Evolutionary conservation across 2,329 filamentous ascomycete genomes (phyloP), one percentile per base, ranked within the genome.

Genomic region (Zymoseptoria ardabiliae): DNA sequence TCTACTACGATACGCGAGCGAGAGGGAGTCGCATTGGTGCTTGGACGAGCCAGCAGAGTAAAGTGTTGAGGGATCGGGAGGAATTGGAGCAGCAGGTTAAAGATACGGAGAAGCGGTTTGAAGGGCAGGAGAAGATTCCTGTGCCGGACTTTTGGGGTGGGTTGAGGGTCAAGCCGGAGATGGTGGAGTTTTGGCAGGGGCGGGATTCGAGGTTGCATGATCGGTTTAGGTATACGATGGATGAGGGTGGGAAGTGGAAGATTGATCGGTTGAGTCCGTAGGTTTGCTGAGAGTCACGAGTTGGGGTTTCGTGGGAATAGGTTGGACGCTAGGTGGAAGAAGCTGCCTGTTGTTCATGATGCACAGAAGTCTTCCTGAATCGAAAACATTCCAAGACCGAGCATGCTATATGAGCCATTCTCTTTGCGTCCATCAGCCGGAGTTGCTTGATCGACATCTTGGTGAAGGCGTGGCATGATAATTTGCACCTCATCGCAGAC

Each of bases 71-170:
- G 51, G 89, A 88, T 3, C 80, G 93, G 54, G 82, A 81, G 62
- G 80, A 90, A 76, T 76, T 99, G 61, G 90, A 96, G 70, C 77
- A 79, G 41, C 86, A 87, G 80, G 91, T 97, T 0, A 79, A 79
- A 64, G 90, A 96, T 69, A 82, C 86, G 41, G 89, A 96, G 78
- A 77, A 82, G 73, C 81, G 78, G 66, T 99, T 96, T 72, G 82
- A 86, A 50, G 89, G 85, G 1, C 70, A 82, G 64, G 89, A 96
- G 25, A 76, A 89, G 58, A 96, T 99, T 65, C 92, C 92, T 1
- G 86, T 97, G 54, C 94, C 94, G 3, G 87, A 89, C 9, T 97
- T 96, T 73, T 99, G 94, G 94, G 94, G 94, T 28, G 94, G 94
- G 0, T 72, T 97, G 73, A 85, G 93, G 67, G 83, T 99, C 61